Evolutionary conservation across 495 filamentous ascomycete genomes (phyloP), one percentile per base, ranked within the genome.

Genomic region (Daldinia bambusicola): DNA sequence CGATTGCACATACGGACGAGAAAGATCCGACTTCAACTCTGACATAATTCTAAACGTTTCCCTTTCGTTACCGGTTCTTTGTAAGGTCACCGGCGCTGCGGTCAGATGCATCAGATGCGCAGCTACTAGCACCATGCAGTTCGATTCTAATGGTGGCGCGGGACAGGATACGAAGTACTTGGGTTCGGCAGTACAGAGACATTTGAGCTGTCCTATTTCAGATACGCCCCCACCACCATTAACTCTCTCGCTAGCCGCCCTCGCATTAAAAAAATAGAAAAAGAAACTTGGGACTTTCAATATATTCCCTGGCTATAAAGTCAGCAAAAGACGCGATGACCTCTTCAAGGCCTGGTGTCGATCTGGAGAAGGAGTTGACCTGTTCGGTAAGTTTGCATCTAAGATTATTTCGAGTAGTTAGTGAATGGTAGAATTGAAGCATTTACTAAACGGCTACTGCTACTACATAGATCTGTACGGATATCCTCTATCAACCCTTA

Each of bases 401-500:
- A 26, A 26, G 26, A 26, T 45, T 22, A 48, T 48, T 18, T 43
- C 13, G 45, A 43, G 30, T n/a, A 16, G 8, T 31, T 16, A 9
- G 40, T 56, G 20, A n/a, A 14, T n/a, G 63, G 32, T 14, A 18
- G 45, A 37, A 22, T 32, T 50, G 20, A 36, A 16, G 45, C 5
- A 30, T 38, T 38, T 22, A 36, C 36, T 52, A 43, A 57, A 41
- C 60, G 53, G 13, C 51, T 43, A 26, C 26, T 26, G 3, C 26
- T 58, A 51, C 30, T 3, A 26, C 26, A 26, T 69, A 98, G 95
- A 98, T 99, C 71, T 99, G 95, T 81, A 94, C 94, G 65, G 95
- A 99, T 76, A 85, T 98, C 58, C 92, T 99, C 67, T 97, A 93
- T 83, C 92, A 97, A 77, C 95, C 95, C 18, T 88, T 98, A 66